These are phyloP conservation scores for Zarea fungicola DNA, from an alignment of 2,329 filamentous ascomycete species.

Conservation along the genomic window DNA sequence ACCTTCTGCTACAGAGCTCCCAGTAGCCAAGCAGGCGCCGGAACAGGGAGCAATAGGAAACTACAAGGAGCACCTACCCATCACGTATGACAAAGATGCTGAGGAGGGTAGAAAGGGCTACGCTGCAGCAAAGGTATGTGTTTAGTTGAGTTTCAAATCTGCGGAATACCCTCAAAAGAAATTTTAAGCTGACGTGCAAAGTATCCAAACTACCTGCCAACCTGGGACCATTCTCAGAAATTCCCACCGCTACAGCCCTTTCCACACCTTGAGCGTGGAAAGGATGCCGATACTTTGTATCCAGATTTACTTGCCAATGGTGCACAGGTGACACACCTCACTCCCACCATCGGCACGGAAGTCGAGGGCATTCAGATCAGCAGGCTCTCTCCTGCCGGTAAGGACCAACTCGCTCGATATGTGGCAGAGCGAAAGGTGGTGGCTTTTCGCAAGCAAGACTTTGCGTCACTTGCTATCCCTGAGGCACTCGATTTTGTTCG, in stretches of 20 bases:
- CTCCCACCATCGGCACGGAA: conserved; percentile 69
- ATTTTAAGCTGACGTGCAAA: too few relatives aligned
- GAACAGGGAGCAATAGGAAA: too few relatives aligned
- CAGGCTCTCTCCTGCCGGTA: conserved; percentile 60
- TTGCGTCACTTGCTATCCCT: conserved; percentile 62
- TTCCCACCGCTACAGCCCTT: conserved; percentile 65
- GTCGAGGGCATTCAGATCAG: conserved; percentile 67
- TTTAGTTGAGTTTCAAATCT: background rate
- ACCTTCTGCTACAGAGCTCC: too few relatives aligned
- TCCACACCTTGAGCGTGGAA: conserved; percentile 69
- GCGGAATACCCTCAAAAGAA: background rate
- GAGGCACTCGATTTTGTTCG: conserved; percentile 64
- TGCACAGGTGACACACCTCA: conserved; percentile 55
- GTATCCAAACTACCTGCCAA: conserved; percentile 69
- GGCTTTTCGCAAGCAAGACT: conserved; percentile 71
- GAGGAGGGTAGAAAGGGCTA: background rate
- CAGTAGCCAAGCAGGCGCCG: too few relatives aligned
- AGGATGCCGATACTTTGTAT: conserved; percentile 65
- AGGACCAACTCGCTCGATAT: conserved; percentile 70
- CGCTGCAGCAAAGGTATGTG: background rate
- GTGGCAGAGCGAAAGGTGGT: conserved; percentile 75
- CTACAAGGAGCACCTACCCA: background rate
- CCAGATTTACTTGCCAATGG: conserved; percentile 58
- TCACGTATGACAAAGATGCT: background rate
- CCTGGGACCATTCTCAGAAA: conserved; percentile 60